phyloP scores from a whole-genome alignment of 495 filamentous ascomycete species.

The Apodospora peruviana region DNA sequence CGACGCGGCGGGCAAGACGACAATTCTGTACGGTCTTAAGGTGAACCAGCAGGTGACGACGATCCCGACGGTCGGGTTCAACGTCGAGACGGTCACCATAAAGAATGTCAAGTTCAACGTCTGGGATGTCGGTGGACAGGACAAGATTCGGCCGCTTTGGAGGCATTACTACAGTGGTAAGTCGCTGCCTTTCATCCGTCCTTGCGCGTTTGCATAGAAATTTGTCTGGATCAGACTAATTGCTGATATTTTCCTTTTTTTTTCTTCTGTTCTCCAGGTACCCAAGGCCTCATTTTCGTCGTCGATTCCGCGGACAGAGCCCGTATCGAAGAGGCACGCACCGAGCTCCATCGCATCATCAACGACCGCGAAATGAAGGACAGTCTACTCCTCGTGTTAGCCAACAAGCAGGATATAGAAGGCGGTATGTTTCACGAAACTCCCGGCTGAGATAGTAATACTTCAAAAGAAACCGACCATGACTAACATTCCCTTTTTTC shows the following conservation, averaged over 20 bases:
- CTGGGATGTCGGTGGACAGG: constrained; percentile 98
- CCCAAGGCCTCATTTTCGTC: constrained; percentile 96
- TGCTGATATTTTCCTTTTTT: neutral
- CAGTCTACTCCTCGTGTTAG: constrained; percentile 86
- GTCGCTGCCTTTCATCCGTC: constrained; percentile 18
- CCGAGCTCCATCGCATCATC: constrained; percentile 90
- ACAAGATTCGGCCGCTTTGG: constrained; percentile 98
- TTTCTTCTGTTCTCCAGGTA: constrained; percentile 48
- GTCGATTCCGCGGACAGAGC: constrained; percentile 85
- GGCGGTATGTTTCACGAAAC: constrained; percentile 58
- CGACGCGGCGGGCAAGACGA: constrained; percentile 97
- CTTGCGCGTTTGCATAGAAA: neutral
- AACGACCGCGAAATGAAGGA: constrained; percentile 98
- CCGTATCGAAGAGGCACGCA: constrained; percentile 83
- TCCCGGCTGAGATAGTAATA: neutral
- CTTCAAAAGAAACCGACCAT: neutral
- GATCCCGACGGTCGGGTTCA: constrained; percentile 99
- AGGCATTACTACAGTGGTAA: constrained; percentile 96
- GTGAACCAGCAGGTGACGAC: constrained; percentile 96
- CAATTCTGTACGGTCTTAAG: constrained; percentile 99
- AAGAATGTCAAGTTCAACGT: constrained; percentile 99
- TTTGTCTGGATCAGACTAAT: neutral
- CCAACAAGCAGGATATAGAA: constrained; percentile 92
- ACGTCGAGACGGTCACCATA: constrained; percentile 98
- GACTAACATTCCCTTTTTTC: neutral